Evolutionary conservation across 371 early-diverging fungal species (phyloP), one percentile per base, ranked within the genome.

Genomic region (Quaeritorhiza haematococci): DNA sequence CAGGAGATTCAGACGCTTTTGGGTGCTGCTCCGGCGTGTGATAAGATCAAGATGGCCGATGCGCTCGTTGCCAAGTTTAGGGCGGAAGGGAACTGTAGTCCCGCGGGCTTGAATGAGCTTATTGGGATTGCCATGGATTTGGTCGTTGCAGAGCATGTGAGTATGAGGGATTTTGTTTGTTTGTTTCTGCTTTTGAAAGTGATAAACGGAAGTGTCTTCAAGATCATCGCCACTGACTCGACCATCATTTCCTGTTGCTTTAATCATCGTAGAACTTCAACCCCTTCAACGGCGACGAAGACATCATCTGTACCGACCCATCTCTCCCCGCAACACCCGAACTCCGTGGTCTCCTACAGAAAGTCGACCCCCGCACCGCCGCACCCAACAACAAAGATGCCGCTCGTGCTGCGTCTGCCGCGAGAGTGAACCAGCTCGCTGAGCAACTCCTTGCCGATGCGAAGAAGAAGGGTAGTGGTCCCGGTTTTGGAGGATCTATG

Each of bases 11-110:
- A 24, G 8, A 58, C 56, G 24, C 59, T 63, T 15, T 44, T 63
- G 13, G 66, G 57, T 17, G 66, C 59, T 5, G 61, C 66, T 4
- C 58, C 60, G 35, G 61, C 66, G 45, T 65, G 66, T 47, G 61
- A 23, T 42, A 65, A 65, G 51, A 56, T 65, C 32, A 21, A 17
- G 3, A 43, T 56, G 17, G 66, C 66, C 42, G 66, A 65, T 49
- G 38, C 7, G 13, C 28, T 65, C 33, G 58, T 57, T 30, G 45
- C 44, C 28, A 48, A 27, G 26, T 13, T 13, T 38, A 13, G 38
- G 13, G 50, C 53, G 26, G 19, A 41, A n/a, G n/a, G n/a, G 13
- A 13, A 19, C 38, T 13, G 38, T 13, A 19, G 19, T 19, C 50
- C 23, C 41, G 33, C 52, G 8, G 60, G 56, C 7, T 30, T 27